Conservation (phyloP, 805 yeast genomes). For the Dipodascus albidus region DNA sequence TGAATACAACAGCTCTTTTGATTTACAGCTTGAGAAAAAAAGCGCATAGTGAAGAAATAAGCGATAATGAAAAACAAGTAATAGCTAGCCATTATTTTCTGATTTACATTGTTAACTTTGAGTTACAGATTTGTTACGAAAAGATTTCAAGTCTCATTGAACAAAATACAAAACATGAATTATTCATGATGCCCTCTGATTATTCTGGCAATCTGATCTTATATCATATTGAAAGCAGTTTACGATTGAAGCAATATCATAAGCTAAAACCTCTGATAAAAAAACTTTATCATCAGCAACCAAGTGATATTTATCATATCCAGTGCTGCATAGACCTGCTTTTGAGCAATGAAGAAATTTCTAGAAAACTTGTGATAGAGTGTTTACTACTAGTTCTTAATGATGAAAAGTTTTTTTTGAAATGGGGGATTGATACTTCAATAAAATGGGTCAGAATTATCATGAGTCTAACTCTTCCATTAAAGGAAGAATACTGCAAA, state of each 20-base stretch:
- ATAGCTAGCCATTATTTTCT: no score
- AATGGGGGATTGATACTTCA: background rate
- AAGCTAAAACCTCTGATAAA: background rate
- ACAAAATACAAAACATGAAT: background rate
- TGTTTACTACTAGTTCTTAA: background rate
- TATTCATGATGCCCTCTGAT: background rate
- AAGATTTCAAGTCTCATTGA: background rate
- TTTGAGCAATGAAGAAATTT: background rate
- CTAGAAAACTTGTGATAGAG: background rate
- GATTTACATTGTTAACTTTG: no score
- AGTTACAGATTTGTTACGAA: background rate
- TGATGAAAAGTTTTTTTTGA: background rate
- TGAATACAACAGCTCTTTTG: background rate
- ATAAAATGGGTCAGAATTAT: background rate
- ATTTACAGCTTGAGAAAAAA: background rate
- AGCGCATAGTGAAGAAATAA: background rate
- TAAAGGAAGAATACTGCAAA: background rate
- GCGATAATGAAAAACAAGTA: background rate
- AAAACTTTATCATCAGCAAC: background rate
- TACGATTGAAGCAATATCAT: background rate
- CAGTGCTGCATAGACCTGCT: background rate
- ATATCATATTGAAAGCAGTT: background rate
- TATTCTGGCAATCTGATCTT: background rate
- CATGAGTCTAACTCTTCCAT: background rate
- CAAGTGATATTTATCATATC: background rate